phyloP scores from a whole-genome alignment of 257 asterid species.

The Scutellaria galericulata region DNA sequence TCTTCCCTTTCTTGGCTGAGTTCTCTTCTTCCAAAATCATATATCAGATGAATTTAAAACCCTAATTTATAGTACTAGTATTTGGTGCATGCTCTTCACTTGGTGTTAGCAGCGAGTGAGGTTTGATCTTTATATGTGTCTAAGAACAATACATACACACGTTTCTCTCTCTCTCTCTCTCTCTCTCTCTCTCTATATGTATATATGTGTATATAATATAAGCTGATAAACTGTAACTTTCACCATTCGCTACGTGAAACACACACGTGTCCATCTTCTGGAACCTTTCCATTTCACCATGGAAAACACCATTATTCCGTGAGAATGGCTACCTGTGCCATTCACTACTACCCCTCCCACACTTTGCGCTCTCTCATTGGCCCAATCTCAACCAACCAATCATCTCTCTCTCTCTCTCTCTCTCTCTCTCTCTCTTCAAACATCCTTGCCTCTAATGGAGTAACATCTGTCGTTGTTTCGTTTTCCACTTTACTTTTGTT shows the following conservation, averaged over 20 bases:
- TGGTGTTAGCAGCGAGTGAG: constrained; percentile 28
- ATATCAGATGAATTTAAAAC: background rate
- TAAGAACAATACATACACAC: background rate
- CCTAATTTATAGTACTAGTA: background rate
- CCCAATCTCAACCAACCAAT: constrained; percentile 13
- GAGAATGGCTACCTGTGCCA: constrained; percentile 38
- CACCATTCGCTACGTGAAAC: constrained; percentile 30
- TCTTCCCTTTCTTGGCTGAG: background rate
- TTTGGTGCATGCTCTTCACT: background rate
- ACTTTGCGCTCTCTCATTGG: constrained; percentile 41
- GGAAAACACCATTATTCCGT: constrained; percentile 35
- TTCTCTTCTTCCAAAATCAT: background rate
- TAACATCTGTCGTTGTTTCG: constrained; percentile 43
- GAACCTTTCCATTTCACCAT: constrained; percentile 36
- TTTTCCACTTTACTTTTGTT: constrained; percentile 30
- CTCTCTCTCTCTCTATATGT: background rate
- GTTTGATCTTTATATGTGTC: background rate
- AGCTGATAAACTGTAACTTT: constrained; percentile 32
- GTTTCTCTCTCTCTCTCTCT: constrained; percentile 8
- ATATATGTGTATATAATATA: background rate
- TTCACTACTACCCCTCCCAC: constrained; percentile 31
- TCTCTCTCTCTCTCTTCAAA: constrained; percentile 6
- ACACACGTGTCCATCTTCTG: constrained; percentile 49
- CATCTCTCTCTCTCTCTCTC: background rate
- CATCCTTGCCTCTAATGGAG: constrained; percentile 16